Base-by-base conservation (phyloP, 2,329 filamentous ascomycete genomes). In the Alternaria rosae region DNA sequence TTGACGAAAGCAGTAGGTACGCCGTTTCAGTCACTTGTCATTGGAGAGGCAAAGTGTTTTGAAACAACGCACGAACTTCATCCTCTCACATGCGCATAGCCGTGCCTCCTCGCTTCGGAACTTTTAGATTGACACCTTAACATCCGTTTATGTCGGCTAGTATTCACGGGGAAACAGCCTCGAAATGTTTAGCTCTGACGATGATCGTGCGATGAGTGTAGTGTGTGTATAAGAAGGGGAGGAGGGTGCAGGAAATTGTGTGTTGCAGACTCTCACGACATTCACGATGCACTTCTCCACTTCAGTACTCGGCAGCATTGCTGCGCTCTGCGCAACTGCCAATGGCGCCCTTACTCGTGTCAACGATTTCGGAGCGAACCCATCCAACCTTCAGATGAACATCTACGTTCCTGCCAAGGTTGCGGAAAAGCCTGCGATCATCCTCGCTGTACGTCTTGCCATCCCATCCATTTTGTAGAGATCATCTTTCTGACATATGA, bases 371-470 rank as follows among this genome's bases (percentile, higher is more conserved):
- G 82, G 83, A 12, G 67, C 63, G 38, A 74, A 75, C 30, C 80
- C 83, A 7, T 82, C 81, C 17, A 82, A 83, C 54, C 81, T 85
- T 2, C 76, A 81, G 28, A 86, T 88, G 78, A 85, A 84, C 78
- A 84, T 88, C 59, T 81, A 80, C 23, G 81, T 83, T 32, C 82
- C 82, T 0, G 69, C 72, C 4, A 81, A 79, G 58, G 75, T 84
- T 25, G 78, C 81, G 1, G 45, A 78, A 1, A 82, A 76, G 11
- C 85, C 86, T 0, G 82, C 84, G 3, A 80, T 88, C 51, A 78
- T 88, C 12, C 84, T 88, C 32, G 86, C 84, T 6, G 72, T 78
- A 35, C 84, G 88, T 78, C 85, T 81, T 35, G 3, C 13, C n/a
- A 23, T 28, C 9, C 3, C n/a, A 15, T 2, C n/a, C 13, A 41